Evolutionary conservation across 2,329 filamentous ascomycete species (phyloP).

Genomic region (Aspergillus viridinutans): DNA sequence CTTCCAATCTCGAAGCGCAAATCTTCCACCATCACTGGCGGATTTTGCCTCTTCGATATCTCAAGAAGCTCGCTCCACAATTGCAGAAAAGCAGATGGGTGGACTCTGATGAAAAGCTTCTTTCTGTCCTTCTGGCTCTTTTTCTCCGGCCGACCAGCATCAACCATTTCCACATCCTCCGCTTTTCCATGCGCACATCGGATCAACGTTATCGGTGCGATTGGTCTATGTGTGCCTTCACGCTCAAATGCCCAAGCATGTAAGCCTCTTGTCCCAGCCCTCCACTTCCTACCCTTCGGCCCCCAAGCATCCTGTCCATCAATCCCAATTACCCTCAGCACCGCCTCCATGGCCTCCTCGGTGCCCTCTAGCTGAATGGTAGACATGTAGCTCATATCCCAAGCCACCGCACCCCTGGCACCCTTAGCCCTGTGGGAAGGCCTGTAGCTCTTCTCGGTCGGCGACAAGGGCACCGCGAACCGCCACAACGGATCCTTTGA

Average conservation of each 20-base stretch:
- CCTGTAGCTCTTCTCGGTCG: slow-evolving; percentile 84
- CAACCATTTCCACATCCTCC: slow-evolving; percentile 36
- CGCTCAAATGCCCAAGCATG: slow-evolving; percentile 56
- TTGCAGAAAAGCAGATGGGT: slow-evolving; percentile 70
- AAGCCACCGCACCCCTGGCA: slow-evolving; percentile 72
- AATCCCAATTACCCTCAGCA: slow-evolving; percentile 64
- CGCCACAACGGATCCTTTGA: slow-evolving; percentile 80
- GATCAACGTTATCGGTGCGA: slow-evolving; percentile 69
- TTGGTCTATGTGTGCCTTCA: slow-evolving; percentile 51
- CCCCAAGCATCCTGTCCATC: slow-evolving; percentile 58
- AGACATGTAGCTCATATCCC: slow-evolving; percentile 93
- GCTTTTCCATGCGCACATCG: slow-evolving; percentile 58
- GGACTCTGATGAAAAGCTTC: slow-evolving; percentile 67
- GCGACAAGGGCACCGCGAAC: slow-evolving; percentile 78
- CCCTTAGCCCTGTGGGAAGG: slow-evolving; percentile 77
- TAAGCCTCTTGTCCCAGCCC: slow-evolving; percentile 55
- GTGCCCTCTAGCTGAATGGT: slow-evolving; percentile 74
- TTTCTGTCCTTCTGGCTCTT: slow-evolving; percentile 38
- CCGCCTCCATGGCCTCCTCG: slow-evolving; percentile 57
- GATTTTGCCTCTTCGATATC: slow-evolving; percentile 57
- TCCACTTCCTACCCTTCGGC: slow-evolving; percentile 66
- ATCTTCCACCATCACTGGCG: slow-evolving; percentile 60
- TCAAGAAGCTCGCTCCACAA: slow-evolving; percentile 60
- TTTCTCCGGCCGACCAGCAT: slow-evolving; percentile 20
- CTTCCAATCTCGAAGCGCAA: slow-evolving; percentile 69